Percentiles rank a stretch among this genome's conserved stretches.
phyloP scores from a whole-genome alignment of 2,329 filamentous ascomycete species.

The Rachicladosporium sp. region DNA sequence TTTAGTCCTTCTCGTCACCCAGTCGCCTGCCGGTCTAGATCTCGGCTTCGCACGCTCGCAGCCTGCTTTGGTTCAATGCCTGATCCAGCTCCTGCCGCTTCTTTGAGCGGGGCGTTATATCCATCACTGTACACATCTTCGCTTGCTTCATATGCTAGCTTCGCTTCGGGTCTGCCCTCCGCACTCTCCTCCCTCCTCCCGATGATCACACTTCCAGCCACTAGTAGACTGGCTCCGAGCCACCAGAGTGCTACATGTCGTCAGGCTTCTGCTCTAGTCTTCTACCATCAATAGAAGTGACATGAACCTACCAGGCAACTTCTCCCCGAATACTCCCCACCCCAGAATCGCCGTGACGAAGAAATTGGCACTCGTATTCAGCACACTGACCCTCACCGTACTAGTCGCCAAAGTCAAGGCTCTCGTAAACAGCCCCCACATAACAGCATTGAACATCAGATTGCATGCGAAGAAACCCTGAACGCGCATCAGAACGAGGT shows the following conservation, averaged over 20 bases:
- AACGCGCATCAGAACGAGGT: neutral
- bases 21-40: no score
- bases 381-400: conserved; percentile 67
- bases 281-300: neutral
- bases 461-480: conserved; percentile 66
- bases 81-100: no score
- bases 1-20: no score
- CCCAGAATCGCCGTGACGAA: conserved; percentile 64
- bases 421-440: conserved; percentile 75
- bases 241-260: conserved; percentile 50
- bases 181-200: conserved; percentile 52
- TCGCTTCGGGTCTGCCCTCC: conserved; percentile 9
- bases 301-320: conserved; percentile 40
- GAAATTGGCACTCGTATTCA: conserved; percentile 76
- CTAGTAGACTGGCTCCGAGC: conserved; percentile 57
- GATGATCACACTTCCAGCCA: conserved; percentile 67
- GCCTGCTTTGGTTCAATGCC: no score
- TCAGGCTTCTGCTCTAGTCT: neutral
- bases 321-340: conserved; percentile 57
- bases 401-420: conserved; percentile 63
- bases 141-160: no score
- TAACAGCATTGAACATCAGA: conserved; percentile 62
- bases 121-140: no score
- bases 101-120: no score
- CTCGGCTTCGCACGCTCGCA: no score